These are phyloP conservation scores for Plasmodium vivax DNA, from an alignment of 169 alveolate species.

Conservation along the genomic window DNA sequence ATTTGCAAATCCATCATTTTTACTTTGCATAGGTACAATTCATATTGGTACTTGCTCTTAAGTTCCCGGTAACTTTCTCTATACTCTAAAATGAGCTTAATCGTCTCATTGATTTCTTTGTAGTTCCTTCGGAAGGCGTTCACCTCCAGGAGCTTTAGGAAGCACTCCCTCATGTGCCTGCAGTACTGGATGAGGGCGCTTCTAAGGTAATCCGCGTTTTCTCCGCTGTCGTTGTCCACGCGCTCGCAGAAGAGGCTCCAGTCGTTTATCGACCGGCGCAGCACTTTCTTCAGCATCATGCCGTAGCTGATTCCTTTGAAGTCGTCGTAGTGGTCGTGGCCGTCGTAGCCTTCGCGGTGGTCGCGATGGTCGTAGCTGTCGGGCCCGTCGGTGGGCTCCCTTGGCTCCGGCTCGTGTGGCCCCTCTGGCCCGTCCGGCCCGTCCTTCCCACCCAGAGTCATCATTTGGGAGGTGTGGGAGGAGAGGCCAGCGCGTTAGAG, in stretches of 20 bases:
- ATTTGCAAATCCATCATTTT: slow-evolving; percentile 21
- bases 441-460: background rate
- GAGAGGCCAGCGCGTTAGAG: background rate
- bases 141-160: slow-evolving; percentile 22
- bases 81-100: slow-evolving; percentile 7
- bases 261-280: slow-evolving; percentile 39
- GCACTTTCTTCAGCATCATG: slow-evolving; percentile 15
- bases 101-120: slow-evolving; percentile 33
- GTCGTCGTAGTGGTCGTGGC: slow-evolving; percentile 8
- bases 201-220: slow-evolving; percentile 12
- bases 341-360: slow-evolving; percentile 6
- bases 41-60: slow-evolving; percentile 48
- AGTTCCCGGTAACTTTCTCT: slow-evolving; percentile 36
- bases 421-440: background rate
- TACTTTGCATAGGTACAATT: slow-evolving; percentile 31
- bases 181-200: slow-evolving; percentile 69
- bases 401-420: background rate
- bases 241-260: slow-evolving; percentile 49
- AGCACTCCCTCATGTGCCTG: slow-evolving; percentile 68
- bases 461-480: background rate
- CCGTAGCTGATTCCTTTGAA: slow-evolving; percentile 38
- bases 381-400: background rate
- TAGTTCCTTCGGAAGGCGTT: slow-evolving; percentile 1
- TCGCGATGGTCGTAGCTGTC: background rate
- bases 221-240: slow-evolving; percentile 50